Conservation (phyloP, 768 basidiomycete genomes). For the Strobilomyces confusus region DNA sequence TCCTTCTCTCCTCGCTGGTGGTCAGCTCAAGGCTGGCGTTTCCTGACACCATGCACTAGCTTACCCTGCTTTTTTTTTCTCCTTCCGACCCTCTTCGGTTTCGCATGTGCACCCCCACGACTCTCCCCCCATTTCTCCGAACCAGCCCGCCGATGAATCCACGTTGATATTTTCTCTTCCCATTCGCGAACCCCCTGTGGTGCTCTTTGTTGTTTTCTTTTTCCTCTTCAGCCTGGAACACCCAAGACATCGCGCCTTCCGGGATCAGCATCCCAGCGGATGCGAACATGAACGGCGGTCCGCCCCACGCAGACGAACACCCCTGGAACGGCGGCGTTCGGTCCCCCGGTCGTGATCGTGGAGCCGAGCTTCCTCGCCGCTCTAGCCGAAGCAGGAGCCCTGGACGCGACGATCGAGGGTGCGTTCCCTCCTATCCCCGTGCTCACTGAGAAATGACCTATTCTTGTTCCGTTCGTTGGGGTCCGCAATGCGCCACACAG, state of each 20-base stretch:
- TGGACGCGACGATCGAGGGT: slow-evolving; percentile 55
- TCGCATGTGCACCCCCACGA: slow-evolving; percentile 13
- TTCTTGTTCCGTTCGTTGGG: background rate
- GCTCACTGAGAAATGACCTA: background rate
- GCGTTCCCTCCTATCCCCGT: slow-evolving; percentile 23
- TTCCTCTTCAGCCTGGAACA: slow-evolving; percentile 71
- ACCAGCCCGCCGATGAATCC: slow-evolving; percentile 33
- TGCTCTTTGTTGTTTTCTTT: slow-evolving; percentile 4
- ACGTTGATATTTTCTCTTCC: slow-evolving; percentile 41
- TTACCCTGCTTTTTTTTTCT: slow-evolving; percentile 8
- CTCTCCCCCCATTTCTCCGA: slow-evolving; percentile 5
- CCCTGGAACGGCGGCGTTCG: slow-evolving; percentile 48
- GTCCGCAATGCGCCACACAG: background rate
- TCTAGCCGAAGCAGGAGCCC: slow-evolving; percentile 82
- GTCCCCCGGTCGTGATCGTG: slow-evolving; percentile 38
- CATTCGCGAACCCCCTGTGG: slow-evolving; percentile 22
- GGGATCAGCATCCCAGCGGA: slow-evolving; percentile 72
- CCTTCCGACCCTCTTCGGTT: slow-evolving; percentile 13
- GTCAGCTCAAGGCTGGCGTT: slow-evolving; percentile 36
- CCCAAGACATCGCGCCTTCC: slow-evolving; percentile 74
- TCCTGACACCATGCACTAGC: slow-evolving; percentile 11
- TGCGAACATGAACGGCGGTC: slow-evolving; percentile 41
- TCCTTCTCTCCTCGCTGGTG: slow-evolving; percentile 18
- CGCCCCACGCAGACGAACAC: slow-evolving; percentile 49
- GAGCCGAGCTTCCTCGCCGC: slow-evolving; percentile 54